These are phyloP conservation scores for Beta corolliflora DNA, from an alignment of 179 eudicot species.

Conservation along the genomic window DNA sequence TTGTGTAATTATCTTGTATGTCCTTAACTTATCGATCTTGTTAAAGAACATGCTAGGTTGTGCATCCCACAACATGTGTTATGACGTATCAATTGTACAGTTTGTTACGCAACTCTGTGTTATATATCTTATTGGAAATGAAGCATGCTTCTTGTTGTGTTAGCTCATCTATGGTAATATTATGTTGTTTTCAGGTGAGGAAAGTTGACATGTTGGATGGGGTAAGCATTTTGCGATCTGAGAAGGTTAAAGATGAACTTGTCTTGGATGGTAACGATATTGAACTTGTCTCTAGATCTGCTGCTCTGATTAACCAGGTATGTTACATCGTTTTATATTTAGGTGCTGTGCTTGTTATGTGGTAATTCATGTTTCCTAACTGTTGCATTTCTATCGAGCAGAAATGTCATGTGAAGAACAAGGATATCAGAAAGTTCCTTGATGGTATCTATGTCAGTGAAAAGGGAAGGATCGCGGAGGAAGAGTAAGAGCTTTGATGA, in stretches of 20 bases:
- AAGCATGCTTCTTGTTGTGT: neutral
- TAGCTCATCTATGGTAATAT: neutral
- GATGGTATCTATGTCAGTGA: conserved; percentile 54
- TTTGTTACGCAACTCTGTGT: no score
- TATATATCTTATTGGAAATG: no score
- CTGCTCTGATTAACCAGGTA: conserved; percentile 56
- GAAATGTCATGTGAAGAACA: conserved; percentile 57
- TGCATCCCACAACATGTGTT: no score
- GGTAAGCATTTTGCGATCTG: conserved; percentile 55
- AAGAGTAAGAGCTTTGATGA: conserved; percentile 29
- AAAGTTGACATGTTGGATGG: conserved; percentile 81
- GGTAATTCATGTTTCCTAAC: neutral
- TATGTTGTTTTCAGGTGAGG: conserved; percentile 48
- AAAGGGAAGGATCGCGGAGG: conserved; percentile 45
- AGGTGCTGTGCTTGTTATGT: neutral
- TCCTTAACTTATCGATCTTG: no score
- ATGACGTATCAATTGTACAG: no score
- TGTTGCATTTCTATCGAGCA: neutral
- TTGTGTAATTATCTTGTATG: no score
- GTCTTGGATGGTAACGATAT: conserved; percentile 77
- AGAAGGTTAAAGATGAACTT: conserved; percentile 75
- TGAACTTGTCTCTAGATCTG: conserved; percentile 58
- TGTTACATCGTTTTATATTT: neutral
- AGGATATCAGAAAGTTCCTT: conserved; percentile 53
- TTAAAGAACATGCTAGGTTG: no score